phyloP scores from a whole-genome alignment of 2,329 filamentous ascomycete genomes.

The Zalaria obscura region DNA sequence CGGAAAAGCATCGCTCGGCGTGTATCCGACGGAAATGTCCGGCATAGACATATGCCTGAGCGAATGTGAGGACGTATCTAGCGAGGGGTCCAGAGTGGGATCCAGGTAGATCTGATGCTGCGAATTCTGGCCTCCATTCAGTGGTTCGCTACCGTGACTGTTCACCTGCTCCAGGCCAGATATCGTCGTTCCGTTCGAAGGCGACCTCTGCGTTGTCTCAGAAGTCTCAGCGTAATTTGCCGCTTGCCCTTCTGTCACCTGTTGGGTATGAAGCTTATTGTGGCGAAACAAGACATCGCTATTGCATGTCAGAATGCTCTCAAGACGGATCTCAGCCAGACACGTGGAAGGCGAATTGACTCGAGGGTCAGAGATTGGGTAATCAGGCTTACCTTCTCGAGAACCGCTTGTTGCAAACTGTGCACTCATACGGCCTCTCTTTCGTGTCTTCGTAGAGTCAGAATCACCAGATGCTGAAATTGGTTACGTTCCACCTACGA shows the following conservation, averaged over 20 bases:
- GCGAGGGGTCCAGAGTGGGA: not conserved
- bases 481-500: slow-evolving; percentile 23
- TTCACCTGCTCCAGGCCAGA: not conserved
- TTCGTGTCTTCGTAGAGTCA: slow-evolving; percentile 30
- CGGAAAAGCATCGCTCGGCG: not conserved
- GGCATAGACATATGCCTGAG: slow-evolving; percentile 5
- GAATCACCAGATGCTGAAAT: no score
- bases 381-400: slow-evolving; percentile 32
- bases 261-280: slow-evolving; percentile 34
- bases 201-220: slow-evolving; percentile 1
- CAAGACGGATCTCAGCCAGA: no score
- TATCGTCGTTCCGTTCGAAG: slow-evolving; percentile 1
- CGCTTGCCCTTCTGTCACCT: slow-evolving; percentile 11
- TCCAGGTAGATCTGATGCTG: not conserved
- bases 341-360: no score
- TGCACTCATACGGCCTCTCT: slow-evolving; percentile 40
- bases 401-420: slow-evolving; percentile 39
- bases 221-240: slow-evolving; percentile 1
- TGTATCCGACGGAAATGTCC: slow-evolving; percentile 1
- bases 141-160: slow-evolving; percentile 7
- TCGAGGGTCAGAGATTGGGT: no score
- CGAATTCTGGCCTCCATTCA: slow-evolving; percentile 8
- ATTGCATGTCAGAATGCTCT: not conserved
- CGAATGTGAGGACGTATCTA: not conserved
- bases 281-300: slow-evolving; percentile 38